phyloP scores from a whole-genome alignment of 2,329 filamentous ascomycete species.

The Talaromyces islandicus region DNA sequence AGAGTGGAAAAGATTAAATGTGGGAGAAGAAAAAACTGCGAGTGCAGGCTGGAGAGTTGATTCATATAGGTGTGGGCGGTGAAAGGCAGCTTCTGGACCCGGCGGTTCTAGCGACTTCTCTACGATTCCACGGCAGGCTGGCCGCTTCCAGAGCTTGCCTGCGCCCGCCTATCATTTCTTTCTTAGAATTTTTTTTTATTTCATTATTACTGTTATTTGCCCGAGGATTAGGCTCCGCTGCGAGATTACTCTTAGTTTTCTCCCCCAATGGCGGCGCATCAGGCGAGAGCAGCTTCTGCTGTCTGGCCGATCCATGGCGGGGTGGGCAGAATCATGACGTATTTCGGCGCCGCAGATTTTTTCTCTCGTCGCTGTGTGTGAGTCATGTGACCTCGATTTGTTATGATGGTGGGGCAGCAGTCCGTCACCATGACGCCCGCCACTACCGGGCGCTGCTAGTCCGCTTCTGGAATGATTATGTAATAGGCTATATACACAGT shows the following conservation, averaged over 20 bases:
- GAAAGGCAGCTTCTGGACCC: conserved; percentile 26
- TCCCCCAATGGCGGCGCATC: not conserved
- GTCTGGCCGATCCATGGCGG: not conserved
- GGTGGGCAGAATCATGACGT: conserved; percentile 1
- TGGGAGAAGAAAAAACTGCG: conserved; percentile 8
- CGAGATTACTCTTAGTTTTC: not conserved
- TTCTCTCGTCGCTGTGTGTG: not conserved
- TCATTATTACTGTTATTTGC: not conserved
- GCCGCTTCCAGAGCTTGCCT: conserved; percentile 27
- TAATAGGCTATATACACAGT: not conserved
- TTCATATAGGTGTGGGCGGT: conserved; percentile 38
- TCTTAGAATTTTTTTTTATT: not conserved
- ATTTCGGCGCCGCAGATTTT: not conserved
- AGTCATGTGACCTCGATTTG: not conserved
- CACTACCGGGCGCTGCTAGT: not conserved
- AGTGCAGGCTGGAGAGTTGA: conserved; percentile 14
- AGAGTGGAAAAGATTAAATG: conserved; percentile 4
- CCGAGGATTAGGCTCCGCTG: not conserved
- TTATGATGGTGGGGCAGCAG: not conserved
- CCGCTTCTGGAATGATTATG: not conserved
- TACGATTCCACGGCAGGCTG: conserved; percentile 32
- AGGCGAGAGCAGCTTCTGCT: not conserved
- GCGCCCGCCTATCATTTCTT: not conserved
- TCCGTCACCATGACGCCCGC: conserved; percentile 5
- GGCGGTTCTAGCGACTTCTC: conserved; percentile 37